Base-by-base conservation (phyloP, 805 yeast genomes). In the Nakazawaea populi region DNA sequence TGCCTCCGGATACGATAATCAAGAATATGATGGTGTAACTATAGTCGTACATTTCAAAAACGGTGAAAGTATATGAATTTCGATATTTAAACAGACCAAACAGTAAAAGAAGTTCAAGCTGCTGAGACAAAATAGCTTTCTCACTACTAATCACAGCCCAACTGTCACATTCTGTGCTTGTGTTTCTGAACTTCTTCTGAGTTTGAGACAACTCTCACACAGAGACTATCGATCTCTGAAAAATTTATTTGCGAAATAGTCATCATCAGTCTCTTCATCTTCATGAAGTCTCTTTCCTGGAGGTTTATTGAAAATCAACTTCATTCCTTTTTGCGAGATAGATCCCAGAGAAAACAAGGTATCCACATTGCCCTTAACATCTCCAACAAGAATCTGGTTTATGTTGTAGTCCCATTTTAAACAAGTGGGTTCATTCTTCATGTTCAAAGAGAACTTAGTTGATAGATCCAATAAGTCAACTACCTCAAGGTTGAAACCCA, bases 371-470 rank as follows among this genome's bases (percentile, higher is more conserved):
- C 65, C 64, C 8, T 48, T 36, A 0, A 38, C 9, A 4, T 51
- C 53, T 3, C 64, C 66, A 5, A 60, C 44, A n/a, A 57, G 52
- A 9, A 63, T 58, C 32, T 64, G 65, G 42, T 64, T 57, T 4
- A 44, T 57, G 3, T 18, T 28, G 14, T 42, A n/a, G 40, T 56
- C 54, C 62, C 63, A 63, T 30, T 58, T 55, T 6, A 61, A 5
- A 2, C 57, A 51, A 1, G 61, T 57, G 1, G 60, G 47, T 14
- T 30, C 41, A 6, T 37, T 14, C 1, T 38, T 42, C 1, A 54
- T 43, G 1, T 35, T 18, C 18, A 61, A 35, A 1, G 47, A 34
- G 1, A 47, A 42, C 18, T 59, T 47, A 0, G 57, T 51, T 39
- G 53, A 40, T 36, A 60, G 47, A 36, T 61, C 61, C 6, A 24